Percentiles rank a stretch among this genome's conserved stretches.
Evolutionary conservation across 345 rosid species (phyloP).

Genomic region (Chamaenerion angustifolium): DNA sequence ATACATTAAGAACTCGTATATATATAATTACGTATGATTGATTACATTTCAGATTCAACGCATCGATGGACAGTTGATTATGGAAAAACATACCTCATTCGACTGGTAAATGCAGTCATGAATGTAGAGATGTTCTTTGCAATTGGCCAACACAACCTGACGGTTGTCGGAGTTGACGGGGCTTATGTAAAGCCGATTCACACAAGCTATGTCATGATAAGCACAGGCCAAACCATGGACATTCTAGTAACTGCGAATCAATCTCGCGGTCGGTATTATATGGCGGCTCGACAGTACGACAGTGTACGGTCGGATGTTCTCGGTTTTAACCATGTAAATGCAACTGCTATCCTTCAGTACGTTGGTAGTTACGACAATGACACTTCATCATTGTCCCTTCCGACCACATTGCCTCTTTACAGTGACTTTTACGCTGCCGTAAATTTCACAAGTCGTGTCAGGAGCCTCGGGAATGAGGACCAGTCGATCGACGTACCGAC

Average conservation of each 20-base stretch:
- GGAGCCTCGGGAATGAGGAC: background rate
- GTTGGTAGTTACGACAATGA: slow-evolving; percentile 2
- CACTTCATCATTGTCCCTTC: background rate
- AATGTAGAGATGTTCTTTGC: slow-evolving; percentile 16
- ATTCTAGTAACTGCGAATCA: slow-evolving; percentile 7
- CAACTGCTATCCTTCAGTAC: slow-evolving; percentile 9
- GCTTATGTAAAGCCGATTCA: slow-evolving; percentile 14
- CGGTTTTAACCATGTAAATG: background rate
- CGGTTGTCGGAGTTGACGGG: slow-evolving; percentile 17
- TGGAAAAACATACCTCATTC: slow-evolving; percentile 20
- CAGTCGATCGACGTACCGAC: background rate
- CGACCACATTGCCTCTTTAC: background rate
- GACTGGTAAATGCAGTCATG: slow-evolving; percentile 17
- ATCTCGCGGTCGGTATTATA: slow-evolving; percentile 1
- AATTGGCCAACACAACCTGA: slow-evolving; percentile 14
- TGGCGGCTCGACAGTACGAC: background rate
- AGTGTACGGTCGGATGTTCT: background rate
- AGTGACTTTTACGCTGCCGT: background rate
- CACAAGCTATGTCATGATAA: slow-evolving; percentile 9
- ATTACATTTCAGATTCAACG: slow-evolving; percentile 4
- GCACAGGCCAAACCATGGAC: slow-evolving; percentile 19
- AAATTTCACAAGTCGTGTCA: background rate
- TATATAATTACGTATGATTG: no score
- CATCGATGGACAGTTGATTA: slow-evolving; percentile 10
- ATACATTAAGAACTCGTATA: no score